Conservation (phyloP, 2,329 filamentous ascomycete genomes). For the Penicillium sp. region DNA sequence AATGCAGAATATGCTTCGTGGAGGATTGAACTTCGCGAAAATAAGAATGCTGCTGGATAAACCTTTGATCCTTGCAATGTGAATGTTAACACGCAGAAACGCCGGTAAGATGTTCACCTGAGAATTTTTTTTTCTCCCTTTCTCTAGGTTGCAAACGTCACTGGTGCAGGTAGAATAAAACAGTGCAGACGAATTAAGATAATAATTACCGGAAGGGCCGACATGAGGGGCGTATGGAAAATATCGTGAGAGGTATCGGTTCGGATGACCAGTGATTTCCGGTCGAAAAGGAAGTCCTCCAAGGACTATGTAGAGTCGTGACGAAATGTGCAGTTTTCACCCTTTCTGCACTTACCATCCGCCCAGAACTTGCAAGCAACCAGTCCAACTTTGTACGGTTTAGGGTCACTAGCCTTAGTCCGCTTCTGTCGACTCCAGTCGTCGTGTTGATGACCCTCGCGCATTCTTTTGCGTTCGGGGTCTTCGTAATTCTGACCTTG, state of each 20-base stretch:
- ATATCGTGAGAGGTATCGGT: not conserved
- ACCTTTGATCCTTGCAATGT: not conserved
- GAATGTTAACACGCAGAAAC: not conserved
- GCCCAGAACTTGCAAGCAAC: conserved; percentile 59
- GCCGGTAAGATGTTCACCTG: not conserved
- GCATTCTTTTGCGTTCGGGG: conserved; percentile 46
- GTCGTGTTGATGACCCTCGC: conserved; percentile 39
- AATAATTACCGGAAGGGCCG: not conserved
- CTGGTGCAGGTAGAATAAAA: not conserved
- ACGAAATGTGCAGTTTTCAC: conserved; percentile 56
- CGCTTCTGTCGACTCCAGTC: conserved; percentile 40
- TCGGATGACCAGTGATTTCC: not conserved
- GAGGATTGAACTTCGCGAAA: not conserved
- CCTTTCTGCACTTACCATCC: conserved; percentile 59
- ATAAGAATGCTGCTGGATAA: not conserved
- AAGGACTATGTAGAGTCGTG: conserved; percentile 40
- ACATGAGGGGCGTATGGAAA: not conserved
- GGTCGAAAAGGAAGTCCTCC: not conserved
- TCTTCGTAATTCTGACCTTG: conserved; percentile 39
- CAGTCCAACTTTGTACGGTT: conserved; percentile 49
- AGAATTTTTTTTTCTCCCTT: not conserved
- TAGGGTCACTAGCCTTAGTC: conserved; percentile 37
- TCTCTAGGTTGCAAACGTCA: not conserved
- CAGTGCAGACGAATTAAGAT: not conserved
- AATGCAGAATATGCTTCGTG: not conserved